A percentile compares a stretch with the other conserved stretches of the same genome.
These are phyloP conservation scores for Coniochaeta prunicola DNA, from an alignment of 2,329 filamentous ascomycete species.

Conservation along the genomic window DNA sequence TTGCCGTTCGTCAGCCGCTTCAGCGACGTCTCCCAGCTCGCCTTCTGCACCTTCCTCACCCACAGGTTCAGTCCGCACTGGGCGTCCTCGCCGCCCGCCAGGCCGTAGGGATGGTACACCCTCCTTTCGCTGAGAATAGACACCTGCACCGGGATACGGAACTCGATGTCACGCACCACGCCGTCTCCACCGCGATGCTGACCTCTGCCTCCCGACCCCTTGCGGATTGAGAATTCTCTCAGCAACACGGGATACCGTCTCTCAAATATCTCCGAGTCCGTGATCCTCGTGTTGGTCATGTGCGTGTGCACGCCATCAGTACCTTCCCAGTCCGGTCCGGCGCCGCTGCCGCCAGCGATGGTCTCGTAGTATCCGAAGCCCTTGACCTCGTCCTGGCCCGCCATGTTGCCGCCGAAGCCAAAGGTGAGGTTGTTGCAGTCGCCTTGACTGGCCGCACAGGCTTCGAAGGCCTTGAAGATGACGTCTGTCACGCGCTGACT, in stretches of 20 bases:
- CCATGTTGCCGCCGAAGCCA: conserved; percentile 64
- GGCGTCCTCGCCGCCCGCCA: conserved; percentile 75
- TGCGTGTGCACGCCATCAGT: conserved; percentile 73
- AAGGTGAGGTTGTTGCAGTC: conserved; percentile 84
- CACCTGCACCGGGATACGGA: conserved; percentile 68
- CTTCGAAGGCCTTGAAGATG: conserved; percentile 71
- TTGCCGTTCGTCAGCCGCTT: conserved; percentile 24
- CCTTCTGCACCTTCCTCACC: conserved; percentile 65
- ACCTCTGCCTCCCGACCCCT: conserved; percentile 57
- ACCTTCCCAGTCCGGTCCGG: conserved; percentile 65
- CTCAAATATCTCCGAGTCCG: conserved; percentile 74
- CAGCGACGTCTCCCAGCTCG: conserved; percentile 38
- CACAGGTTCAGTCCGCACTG: conserved; percentile 78
- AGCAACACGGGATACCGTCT: conserved; percentile 68
- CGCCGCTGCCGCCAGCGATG: conserved; percentile 70
- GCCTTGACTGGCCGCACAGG: conserved; percentile 72
- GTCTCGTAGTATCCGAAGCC: conserved; percentile 88
- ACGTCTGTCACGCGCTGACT: conserved; percentile 77
- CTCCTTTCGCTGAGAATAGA: conserved; percentile 72
- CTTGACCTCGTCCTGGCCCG: conserved; percentile 48
- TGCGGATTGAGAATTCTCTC: conserved; percentile 59
- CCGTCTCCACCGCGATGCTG: conserved; percentile 68
- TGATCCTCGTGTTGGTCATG: conserved; percentile 83
- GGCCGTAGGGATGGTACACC: conserved; percentile 72
- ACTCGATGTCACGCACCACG: conserved; percentile 73